Evolutionary conservation across 257 asterid species (phyloP).

Genomic region (Schizonepeta tenuifolia): DNA sequence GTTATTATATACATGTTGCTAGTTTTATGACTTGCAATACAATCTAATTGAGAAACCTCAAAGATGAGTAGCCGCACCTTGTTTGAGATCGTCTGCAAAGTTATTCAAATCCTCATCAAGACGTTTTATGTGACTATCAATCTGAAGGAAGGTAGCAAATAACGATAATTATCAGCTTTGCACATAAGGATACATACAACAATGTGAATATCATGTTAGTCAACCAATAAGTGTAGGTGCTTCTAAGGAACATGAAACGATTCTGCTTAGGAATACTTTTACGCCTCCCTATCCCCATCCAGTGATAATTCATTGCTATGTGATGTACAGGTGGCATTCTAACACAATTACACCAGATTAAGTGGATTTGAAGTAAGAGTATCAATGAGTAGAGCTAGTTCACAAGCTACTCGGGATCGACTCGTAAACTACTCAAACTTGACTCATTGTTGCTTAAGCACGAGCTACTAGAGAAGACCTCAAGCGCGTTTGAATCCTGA

Average conservation of each 20-base stretch:
- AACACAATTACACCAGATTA: neutral
- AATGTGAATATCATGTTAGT: slow-evolving; percentile 20
- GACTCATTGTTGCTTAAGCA: neutral
- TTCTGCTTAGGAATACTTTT: neutral
- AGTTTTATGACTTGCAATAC: neutral
- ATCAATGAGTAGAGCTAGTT: neutral
- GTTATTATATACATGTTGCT: neutral
- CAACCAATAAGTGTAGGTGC: slow-evolving; percentile 17
- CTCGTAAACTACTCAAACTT: too few species aligned
- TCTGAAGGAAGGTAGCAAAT: slow-evolving; percentile 55
- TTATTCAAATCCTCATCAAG: slow-evolving; percentile 93
- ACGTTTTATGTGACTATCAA: slow-evolving; percentile 92
- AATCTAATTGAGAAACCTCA: slow-evolving; percentile 15
- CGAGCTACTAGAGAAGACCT: neutral
- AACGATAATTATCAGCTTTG: slow-evolving; percentile 30
- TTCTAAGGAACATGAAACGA: neutral
- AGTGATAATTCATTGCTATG: neutral
- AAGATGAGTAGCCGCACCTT: slow-evolving; percentile 55
- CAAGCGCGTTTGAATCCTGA: neutral
- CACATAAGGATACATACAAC: slow-evolving; percentile 14
- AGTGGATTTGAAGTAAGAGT: neutral
- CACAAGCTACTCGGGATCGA: neutral
- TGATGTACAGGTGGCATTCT: neutral
- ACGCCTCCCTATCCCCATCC: neutral
- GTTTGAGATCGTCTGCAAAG: slow-evolving; percentile 97